A percentile compares a stretch with the other conserved stretches of the same genome.
Conservation (phyloP, 176 grass and related monocot species). For the Eragrostis nindensis region DNA sequence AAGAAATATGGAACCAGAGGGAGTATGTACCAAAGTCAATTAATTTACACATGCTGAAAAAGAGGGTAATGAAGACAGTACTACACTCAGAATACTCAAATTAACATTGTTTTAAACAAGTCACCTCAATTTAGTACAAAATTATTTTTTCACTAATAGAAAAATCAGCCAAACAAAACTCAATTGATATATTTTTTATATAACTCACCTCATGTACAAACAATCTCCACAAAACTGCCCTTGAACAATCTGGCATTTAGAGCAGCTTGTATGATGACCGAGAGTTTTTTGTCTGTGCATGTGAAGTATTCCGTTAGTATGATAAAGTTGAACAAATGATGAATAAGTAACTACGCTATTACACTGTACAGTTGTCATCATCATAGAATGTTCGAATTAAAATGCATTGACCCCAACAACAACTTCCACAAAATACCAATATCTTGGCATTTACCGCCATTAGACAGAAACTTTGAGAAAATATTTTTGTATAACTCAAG, state of each 20-base stretch:
- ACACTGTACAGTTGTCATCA: background rate
- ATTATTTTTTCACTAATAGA: background rate
- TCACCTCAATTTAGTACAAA: background rate
- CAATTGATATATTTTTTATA: background rate
- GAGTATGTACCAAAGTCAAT: background rate
- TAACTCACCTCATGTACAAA: slow-evolving; percentile 77
- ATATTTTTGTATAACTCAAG: background rate
- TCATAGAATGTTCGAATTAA: background rate
- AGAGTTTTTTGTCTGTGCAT: slow-evolving; percentile 83
- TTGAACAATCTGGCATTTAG: slow-evolving; percentile 67
- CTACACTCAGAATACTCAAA: background rate
- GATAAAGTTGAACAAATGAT: background rate
- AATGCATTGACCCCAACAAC: background rate
- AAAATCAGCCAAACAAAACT: background rate
- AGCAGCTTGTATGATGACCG: slow-evolving; percentile 73
- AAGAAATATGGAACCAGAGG: background rate
- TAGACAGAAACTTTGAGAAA: background rate
- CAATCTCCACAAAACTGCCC: slow-evolving; percentile 97
- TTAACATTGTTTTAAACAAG: background rate
- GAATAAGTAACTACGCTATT: background rate
- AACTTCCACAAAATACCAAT: background rate
- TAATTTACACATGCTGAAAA: background rate
- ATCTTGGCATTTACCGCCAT: background rate
- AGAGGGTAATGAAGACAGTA: background rate
- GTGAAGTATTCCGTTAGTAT: slow-evolving; percentile 16